Evolutionary conservation across 2,329 filamentous ascomycete genomes (phyloP), one percentile per base, ranked within the genome.

Genomic region (Claviceps cyperi): DNA sequence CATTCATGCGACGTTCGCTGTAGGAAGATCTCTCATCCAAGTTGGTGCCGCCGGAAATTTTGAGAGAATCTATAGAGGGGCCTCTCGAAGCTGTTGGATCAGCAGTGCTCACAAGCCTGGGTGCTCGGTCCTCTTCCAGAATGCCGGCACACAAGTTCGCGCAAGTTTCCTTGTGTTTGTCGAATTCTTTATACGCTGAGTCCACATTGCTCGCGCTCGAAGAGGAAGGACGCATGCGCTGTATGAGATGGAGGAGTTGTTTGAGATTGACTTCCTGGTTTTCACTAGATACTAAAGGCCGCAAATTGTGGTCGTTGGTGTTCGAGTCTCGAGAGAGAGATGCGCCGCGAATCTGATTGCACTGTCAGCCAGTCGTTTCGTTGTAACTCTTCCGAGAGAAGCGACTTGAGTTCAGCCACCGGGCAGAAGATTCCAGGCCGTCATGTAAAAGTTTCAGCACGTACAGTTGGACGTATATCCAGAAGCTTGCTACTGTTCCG

Each of bases 111-210:
- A 49, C 45, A 35, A 55, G 50, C 21, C 55, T 56, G 14, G 53
- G 54, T 11, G 61, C 57, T 52, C 60, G 62, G 54, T 69, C 61
- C 50, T 69, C 68, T 17, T 70, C 70, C 4, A 72, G 57, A 11
- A 73, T 62, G 19, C 60, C 59, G 46, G 62, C 60, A 48, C 70
- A 73, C n/a, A 72, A 56, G 1, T 59, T 59, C n/a, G 64, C 51
- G 50, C 68, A 69, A 48, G 62, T 63, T 1, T 71, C 67, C 49
- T 61, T 67, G 46, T 69, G 55, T 53, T 67, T 73, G 48, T 57
- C 55, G 45, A 73, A 75, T 6, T 70, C 64, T 22, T 69, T 67
- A 55, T 69, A 75, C 5, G 67, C 67, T 3, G 63, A 60, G 50
- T 74, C 73, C 15, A 74, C 66, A 5, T 68, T 61, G 50, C 57